Base-by-base conservation (phyloP, 1,284 basidiomycete species). In the Puccinia triticina region DNA sequence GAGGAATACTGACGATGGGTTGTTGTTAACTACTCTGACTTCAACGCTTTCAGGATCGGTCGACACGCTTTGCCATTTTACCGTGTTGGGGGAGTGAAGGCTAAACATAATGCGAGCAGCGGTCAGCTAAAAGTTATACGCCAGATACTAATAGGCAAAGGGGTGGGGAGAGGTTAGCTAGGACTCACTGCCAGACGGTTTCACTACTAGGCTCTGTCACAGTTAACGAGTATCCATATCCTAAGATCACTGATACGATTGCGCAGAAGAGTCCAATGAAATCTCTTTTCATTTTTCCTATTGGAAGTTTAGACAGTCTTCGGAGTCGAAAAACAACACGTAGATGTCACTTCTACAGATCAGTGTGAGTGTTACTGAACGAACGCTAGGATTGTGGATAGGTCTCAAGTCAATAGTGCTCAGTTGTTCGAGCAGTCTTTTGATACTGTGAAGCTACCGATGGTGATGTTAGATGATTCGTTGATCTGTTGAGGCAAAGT, bases 1-100 rank as follows among this genome's bases (percentile, higher is more conserved):
- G n/a, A 80, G 34, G 14, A 26, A 40, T 53, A 64, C 66, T 71
- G 40, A 80, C 77, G 66, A n/a, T 26, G 77, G 66, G 57, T 80
- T 80, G 67, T 80, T 71, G 40, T 80, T 80, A 50, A 80, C 77
- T 57, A 80, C 34, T n/a, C 67, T 80, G 46, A 80, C 26, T 21
- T 57, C 77, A 57, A 80, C 21, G 55, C 66, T 71, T 72, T 55
- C 66, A 46, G 77, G 77, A 37, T 80, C 77, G 32, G 77, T 80
- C 4, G 48, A 34, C 32, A 80, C 77, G 53, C 77, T 80, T 57
- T 80, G 50, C 77, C 77, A 80, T 29, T 80, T 48, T 14, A 80
- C 77, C 37, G 26, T 29, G 29, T 72, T 71, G 1, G 77, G 53
- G 0, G 66, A 71, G 69, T 80, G 48, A 53, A 72, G 53, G 67